These are phyloP conservation scores for Spergularia azorica DNA, from an alignment of 179 eudicot species.

Conservation along the genomic window DNA sequence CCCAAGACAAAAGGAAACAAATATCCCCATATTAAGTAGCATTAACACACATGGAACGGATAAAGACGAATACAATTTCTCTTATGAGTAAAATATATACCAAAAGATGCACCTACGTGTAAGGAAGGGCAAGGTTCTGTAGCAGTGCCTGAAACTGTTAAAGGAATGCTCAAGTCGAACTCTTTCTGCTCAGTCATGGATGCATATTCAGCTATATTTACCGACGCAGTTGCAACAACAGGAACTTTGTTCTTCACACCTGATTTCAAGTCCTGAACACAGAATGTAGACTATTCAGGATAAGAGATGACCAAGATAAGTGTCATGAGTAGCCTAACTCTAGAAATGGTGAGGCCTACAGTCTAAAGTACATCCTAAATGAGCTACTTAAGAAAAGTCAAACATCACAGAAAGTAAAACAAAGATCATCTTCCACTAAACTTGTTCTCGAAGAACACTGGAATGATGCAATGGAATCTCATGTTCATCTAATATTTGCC, in stretches of 20 bases:
- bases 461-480: conserved; percentile 6
- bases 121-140: conserved; percentile 47
- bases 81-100: background rate
- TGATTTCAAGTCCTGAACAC: conserved; percentile 51
- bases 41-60: background rate
- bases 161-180: conserved; percentile 60
- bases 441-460: background rate
- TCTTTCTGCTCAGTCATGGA: conserved; percentile 56
- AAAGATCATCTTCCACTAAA: background rate
- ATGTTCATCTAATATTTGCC: background rate
- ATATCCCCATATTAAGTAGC: background rate
- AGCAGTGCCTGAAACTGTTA: conserved; percentile 35
- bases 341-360: background rate
- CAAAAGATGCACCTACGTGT: conserved; percentile 38
- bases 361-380: background rate
- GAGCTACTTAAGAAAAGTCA: background rate
- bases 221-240: conserved; percentile 47
- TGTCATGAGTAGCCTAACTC: background rate
- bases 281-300: background rate
- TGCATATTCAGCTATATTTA: conserved; percentile 79
- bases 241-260: conserved; percentile 54
- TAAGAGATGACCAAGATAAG: background rate
- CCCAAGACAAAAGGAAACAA: background rate
- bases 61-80: background rate
- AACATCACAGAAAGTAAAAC: background rate